Evolutionary conservation across 192 early-diverging fungal genomes (phyloP), one percentile per base, ranked within the genome.

Genomic region (Cetraspora pellucida): DNA sequence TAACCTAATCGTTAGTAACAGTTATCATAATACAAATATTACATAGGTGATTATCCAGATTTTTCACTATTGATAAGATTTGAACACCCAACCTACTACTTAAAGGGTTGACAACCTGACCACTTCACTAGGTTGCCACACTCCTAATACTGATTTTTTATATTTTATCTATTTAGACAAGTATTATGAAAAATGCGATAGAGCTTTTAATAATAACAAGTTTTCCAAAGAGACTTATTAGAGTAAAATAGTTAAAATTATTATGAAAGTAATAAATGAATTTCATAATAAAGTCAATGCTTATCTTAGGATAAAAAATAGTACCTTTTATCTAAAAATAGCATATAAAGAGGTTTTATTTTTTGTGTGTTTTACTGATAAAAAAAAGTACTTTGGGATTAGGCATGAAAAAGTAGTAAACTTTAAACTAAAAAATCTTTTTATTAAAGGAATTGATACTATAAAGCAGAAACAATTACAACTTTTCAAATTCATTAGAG

Each of bases 271-370:
- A 28, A 70, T 70, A 46, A 70, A 70, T 13, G 50, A 70, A 17
- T 52, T 70, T 5, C 68, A n/a, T 52, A 25, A 70, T 70, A 7
- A 72, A 8, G 70, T 72, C 0, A 72, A 72, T 72, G 30, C 1
- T 11, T 54, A 72, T 54, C 70, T 72, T 27, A 37, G 17, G 19
- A 57, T 57, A 58, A 72, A 72, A 54, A 72, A 30, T 28, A 17
- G 49, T 10, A n/a, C n/a, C n/a, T n/a, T n/a, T n/a, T n/a, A n/a
- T n/a, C n/a, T n/a, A n/a, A n/a, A n/a, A n/a, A n/a, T 72, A 28
- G 70, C 54, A 31, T 72, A 72, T 37, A 52, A 72, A n/a, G 70
- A 55, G 49, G 28, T 72, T 28, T 72, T 72, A 72, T 72, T 72
- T 72, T 52, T 30, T 9, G 54, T 72, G 8, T 54, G 49, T n/a